Conservation (phyloP, 2,329 filamentous ascomycete genomes). For the Raffaelea ambrosiae region DNA sequence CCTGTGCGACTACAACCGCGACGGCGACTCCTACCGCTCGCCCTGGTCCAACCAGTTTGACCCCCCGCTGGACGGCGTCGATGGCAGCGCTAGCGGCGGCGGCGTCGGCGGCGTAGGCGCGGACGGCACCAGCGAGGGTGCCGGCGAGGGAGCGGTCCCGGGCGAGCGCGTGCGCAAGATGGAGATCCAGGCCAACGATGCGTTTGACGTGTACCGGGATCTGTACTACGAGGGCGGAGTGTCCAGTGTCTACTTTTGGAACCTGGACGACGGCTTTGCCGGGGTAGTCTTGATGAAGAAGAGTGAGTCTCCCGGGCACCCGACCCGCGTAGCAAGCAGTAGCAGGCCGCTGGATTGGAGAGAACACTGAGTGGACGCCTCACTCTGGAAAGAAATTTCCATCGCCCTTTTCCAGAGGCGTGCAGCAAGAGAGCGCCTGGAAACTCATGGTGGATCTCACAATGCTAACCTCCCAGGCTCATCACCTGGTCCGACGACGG, state of each 20-base stretch:
- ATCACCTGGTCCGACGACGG: constrained; percentile 53
- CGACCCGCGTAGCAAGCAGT: constrained; percentile 72
- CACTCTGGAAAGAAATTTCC: no score
- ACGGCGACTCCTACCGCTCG: constrained; percentile 93
- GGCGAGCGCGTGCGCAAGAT: constrained; percentile 87
- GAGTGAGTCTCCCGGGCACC: constrained; percentile 54
- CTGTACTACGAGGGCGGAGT: constrained; percentile 96
- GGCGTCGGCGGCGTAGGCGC: constrained; percentile 39
- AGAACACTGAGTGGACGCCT: no score
- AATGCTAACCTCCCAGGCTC: no score
- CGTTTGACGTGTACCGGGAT: constrained; percentile 93
- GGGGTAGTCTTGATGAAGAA: constrained; percentile 96
- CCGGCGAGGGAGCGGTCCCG: constrained; percentile 74
- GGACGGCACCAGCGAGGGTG: constrained; percentile 46
- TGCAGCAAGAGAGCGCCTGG: no score
- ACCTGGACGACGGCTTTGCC: constrained; percentile 94
- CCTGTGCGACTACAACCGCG: constrained; percentile 98
- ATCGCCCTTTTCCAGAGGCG: no score
- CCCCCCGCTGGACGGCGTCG: constrained; percentile 54
- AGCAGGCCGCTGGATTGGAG: no score
- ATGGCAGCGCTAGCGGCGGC: constrained; percentile 39
- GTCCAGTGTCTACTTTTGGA: constrained; percentile 96
- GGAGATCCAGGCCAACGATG: constrained; percentile 89
- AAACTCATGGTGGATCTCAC: no score
- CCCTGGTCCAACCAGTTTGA: constrained; percentile 99